Evolutionary conservation across 495 filamentous ascomycete genomes (phyloP).

Genomic region (Thermothielavioides terrestris): DNA sequence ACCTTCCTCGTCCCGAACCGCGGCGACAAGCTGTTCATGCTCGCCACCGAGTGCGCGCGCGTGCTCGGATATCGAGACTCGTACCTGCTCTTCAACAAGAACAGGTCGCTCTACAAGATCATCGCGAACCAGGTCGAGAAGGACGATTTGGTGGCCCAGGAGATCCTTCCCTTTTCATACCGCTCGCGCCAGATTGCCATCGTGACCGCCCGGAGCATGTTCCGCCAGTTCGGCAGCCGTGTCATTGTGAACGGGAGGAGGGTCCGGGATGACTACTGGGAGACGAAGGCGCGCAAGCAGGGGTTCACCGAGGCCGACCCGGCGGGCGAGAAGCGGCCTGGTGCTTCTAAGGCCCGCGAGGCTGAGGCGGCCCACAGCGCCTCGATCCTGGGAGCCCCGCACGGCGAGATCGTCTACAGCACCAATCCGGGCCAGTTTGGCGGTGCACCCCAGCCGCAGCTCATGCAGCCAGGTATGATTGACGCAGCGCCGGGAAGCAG

Average conservation of each 20-base stretch:
- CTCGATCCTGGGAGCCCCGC: slow-evolving; percentile 48
- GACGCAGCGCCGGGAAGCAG: slow-evolving; percentile 52
- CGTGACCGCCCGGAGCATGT: slow-evolving; percentile 98
- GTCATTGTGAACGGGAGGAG: slow-evolving; percentile 83
- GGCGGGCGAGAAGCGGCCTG: slow-evolving; percentile 92
- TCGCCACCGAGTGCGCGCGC: slow-evolving; percentile 93
- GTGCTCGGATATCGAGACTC: slow-evolving; percentile 95
- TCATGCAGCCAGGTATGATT: slow-evolving; percentile 62
- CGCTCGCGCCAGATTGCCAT: slow-evolving; percentile 97
- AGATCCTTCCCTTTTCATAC: slow-evolving; percentile 95
- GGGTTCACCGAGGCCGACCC: slow-evolving; percentile 97
- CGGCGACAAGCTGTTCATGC: slow-evolving; percentile 93
- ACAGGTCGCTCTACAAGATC: slow-evolving; percentile 93
- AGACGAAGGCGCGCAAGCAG: slow-evolving; percentile 91
- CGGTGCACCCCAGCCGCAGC: slow-evolving; percentile 52
- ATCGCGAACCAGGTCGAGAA: slow-evolving; percentile 95
- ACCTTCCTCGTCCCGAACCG: slow-evolving; percentile 89
- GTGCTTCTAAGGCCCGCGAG: slow-evolving; percentile 80
- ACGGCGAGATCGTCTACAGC: slow-evolving; percentile 75
- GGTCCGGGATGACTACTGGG: slow-evolving; percentile 98
- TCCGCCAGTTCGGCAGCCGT: slow-evolving; percentile 94
- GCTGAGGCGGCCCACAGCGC: slow-evolving; percentile 48
- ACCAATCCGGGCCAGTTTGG: slow-evolving; percentile 57
- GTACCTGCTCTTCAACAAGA: slow-evolving; percentile 98
- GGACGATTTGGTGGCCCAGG: slow-evolving; percentile 89